Conservation (phyloP, 2,329 filamentous ascomycete species). For the Sporothrix schenckii region DNA sequence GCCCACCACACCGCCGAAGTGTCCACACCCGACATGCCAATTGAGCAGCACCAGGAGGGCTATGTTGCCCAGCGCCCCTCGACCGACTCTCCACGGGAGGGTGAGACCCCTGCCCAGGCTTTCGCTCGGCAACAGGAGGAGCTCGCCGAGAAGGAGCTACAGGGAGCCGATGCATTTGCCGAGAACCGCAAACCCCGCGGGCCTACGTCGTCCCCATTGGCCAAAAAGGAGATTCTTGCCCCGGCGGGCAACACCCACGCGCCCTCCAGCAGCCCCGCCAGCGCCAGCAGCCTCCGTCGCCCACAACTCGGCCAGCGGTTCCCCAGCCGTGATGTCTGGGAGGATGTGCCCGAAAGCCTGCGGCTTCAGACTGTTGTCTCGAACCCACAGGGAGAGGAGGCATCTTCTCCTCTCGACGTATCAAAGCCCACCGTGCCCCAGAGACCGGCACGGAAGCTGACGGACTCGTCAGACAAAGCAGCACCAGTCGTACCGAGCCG, state of each 20-base stretch:
- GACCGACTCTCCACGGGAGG: slow-evolving; percentile 45
- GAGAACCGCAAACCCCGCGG: slow-evolving; percentile 53
- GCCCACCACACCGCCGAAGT: slow-evolving; percentile 79
- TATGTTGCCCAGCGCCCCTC: slow-evolving; percentile 34
- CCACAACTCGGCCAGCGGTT: slow-evolving; percentile 65
- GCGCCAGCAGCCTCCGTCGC: slow-evolving; percentile 51
- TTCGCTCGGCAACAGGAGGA: slow-evolving; percentile 70
- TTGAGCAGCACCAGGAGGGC: slow-evolving; percentile 40
- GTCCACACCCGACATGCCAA: slow-evolving; percentile 69
- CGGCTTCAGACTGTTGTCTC: slow-evolving; percentile 75
- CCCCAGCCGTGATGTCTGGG: slow-evolving; percentile 91
- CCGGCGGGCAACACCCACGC: not conserved
- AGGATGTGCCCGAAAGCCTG: slow-evolving; percentile 84
- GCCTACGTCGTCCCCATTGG: slow-evolving; percentile 51
- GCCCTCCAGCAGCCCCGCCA: not conserved
- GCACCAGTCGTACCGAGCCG: slow-evolving; percentile 54
- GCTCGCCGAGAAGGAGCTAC: slow-evolving; percentile 56
- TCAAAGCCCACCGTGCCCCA: slow-evolving; percentile 65
- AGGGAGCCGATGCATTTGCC: slow-evolving; percentile 32
- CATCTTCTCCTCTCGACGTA: slow-evolving; percentile 46
- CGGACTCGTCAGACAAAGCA: slow-evolving; percentile 45
- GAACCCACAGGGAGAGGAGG: slow-evolving; percentile 56
- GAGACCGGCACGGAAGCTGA: slow-evolving; percentile 53
- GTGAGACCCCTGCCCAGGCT: slow-evolving; percentile 62
- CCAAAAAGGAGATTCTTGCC: slow-evolving; percentile 45